Base-by-base conservation (phyloP, 1,284 basidiomycete species). In the Tilletia walkeri region DNA sequence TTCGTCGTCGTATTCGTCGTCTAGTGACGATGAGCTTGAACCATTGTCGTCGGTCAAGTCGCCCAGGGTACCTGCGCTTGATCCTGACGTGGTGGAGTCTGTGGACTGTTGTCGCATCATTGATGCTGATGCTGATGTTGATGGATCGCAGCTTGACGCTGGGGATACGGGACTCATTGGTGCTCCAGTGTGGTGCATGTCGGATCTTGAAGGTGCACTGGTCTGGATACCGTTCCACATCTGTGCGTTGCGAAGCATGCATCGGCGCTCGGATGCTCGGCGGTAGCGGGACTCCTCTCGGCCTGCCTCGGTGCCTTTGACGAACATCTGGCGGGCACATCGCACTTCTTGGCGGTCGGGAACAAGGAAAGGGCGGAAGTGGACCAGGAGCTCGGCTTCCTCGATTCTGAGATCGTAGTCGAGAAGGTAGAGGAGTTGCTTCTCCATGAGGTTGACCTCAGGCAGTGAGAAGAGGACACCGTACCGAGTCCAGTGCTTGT, bases 361-460 rank as follows among this genome's bases (percentile, higher is more conserved):
- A 65, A 76, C 74, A 78, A 83, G 80, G 74, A 83, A 83, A 66
- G 81, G 82, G 36, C 70, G 71, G 68, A 83, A 83, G 78, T 83
- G 82, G 47, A 74, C 75, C 70, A 78, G 74, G 48, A 83, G 74
- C 75, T 83, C 82, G 16, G 82, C 77, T 74, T 83, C 82, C 68
- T 83, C 81, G 68, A 83, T 78, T 36, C 82, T 77, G 36, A 83
- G 78, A 66, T 83, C 82, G 76, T 83, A 83, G 75, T 83, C 82
- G 69, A 83, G 81, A 18, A 83, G 75, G 74, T 80, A 82, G 68
- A 83, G 77, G 12, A 83, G 76, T 70, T 98, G 94, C 86, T 91
- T 92, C 87, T 98, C 95, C 95, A 97, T 97, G 76, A 95, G 87
- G 85, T 95, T 97, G 85, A 97, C 86, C 83, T 88, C 87, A 69